These are phyloP conservation scores for Sphaerulina vaccinii DNA, from an alignment of 2,329 filamentous ascomycete genomes.

Conservation along the genomic window DNA sequence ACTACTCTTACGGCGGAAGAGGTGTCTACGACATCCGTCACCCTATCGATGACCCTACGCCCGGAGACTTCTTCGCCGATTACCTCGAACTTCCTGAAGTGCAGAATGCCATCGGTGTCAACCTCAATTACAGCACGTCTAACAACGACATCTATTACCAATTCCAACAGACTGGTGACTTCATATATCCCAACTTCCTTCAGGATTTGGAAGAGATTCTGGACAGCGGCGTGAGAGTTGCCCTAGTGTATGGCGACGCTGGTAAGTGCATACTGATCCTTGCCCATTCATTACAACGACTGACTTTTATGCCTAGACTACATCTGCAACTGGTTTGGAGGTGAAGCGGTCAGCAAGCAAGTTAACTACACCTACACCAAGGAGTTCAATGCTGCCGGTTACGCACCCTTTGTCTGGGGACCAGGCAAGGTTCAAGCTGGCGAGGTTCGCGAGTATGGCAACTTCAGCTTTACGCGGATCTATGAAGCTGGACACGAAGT, in stretches of 20 bases:
- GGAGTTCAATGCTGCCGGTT: constrained; percentile 48
- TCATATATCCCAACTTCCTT: constrained; percentile 60
- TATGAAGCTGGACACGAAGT: constrained; percentile 52
- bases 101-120: constrained; percentile 58
- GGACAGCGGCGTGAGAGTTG: constrained; percentile 45
- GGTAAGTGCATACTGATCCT: neutral
- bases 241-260: constrained; percentile 50
- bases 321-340: constrained; percentile 49
- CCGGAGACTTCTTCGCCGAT: constrained; percentile 48
- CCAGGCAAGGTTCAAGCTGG: constrained; percentile 50
- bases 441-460: constrained; percentile 52
- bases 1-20: constrained; percentile 52
- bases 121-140: constrained; percentile 55
- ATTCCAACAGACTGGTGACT: constrained; percentile 53
- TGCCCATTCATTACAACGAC: neutral
- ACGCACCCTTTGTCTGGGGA: constrained; percentile 45
- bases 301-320: constrained; percentile 35
- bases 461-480: constrained; percentile 52
- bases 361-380: constrained; percentile 37
- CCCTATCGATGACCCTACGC: constrained; percentile 57
- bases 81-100: constrained; percentile 59
- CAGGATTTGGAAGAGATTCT: constrained; percentile 48
- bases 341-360: constrained; percentile 41
- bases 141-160: constrained; percentile 46
- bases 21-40: constrained; percentile 63